These are phyloP conservation scores for Croton laevigatus DNA, from an alignment of 441 rosid species.

Conservation along the genomic window DNA sequence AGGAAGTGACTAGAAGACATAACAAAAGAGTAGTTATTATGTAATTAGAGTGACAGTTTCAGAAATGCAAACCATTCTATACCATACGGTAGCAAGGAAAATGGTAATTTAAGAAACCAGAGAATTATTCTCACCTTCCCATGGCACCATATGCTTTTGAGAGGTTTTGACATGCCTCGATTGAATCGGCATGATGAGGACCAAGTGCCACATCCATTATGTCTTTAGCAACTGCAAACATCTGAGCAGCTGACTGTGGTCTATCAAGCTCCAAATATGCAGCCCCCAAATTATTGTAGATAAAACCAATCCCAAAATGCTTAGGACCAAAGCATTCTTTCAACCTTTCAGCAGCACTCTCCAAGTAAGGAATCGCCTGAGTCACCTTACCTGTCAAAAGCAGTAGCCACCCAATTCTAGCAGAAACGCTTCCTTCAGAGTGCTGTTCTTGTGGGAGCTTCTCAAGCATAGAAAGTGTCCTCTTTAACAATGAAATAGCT, in stretches of 20 bases:
- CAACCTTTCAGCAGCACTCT: slow-evolving; percentile 78
- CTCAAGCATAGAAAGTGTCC: slow-evolving; percentile 66
- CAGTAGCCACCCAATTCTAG: slow-evolving; percentile 89
- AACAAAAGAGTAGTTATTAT: background rate
- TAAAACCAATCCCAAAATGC: slow-evolving; percentile 90
- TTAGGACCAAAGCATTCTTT: slow-evolving; percentile 87
- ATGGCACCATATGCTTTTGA: slow-evolving; percentile 76
- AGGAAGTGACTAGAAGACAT: background rate
- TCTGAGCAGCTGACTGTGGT: slow-evolving; percentile 91
- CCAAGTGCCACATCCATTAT: slow-evolving; percentile 92
- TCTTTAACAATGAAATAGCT: slow-evolving; percentile 73
- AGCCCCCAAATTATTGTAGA: slow-evolving; percentile 89
- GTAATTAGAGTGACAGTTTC: slow-evolving; percentile 6
- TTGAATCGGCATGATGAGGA: slow-evolving; percentile 81
- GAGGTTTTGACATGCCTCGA: slow-evolving; percentile 89
- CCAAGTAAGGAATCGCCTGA: slow-evolving; percentile 83
- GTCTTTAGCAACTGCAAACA: slow-evolving; percentile 91
- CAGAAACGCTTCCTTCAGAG: slow-evolving; percentile 84
- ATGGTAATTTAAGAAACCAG: background rate
- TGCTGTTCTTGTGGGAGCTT: slow-evolving; percentile 85
- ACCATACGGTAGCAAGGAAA: slow-evolving; percentile 6
- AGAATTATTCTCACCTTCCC: slow-evolving; percentile 58
- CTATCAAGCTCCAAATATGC: slow-evolving; percentile 89
- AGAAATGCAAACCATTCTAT: background rate
- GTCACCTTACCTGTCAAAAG: slow-evolving; percentile 73